phyloP scores from a whole-genome alignment of 116 monocot genomes.

The Posidonia oceanica region DNA sequence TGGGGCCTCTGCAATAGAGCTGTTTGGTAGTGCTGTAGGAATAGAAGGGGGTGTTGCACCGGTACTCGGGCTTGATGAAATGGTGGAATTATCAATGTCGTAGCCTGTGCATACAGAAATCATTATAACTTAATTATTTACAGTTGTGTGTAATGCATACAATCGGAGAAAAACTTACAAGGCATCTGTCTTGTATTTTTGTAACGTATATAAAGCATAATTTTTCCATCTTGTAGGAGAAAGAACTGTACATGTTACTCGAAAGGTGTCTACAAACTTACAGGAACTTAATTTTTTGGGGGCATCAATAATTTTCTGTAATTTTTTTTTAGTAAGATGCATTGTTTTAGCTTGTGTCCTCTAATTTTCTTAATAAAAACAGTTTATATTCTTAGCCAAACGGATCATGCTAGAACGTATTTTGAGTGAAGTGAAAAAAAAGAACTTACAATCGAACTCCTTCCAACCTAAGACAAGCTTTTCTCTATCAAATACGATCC shows the following conservation, averaged over 20 bases:
- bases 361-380: not conserved
- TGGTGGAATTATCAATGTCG: not conserved
- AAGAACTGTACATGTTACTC: no score
- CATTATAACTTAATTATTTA: not conserved
- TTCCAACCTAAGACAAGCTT: conserved; percentile 6
- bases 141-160: no score
- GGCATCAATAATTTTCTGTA: no score
- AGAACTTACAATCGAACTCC: not conserved
- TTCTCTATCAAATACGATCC: not conserved
- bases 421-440: not conserved
- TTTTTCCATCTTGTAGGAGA: no score
- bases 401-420: no score
- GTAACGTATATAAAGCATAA: no score
- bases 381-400: not conserved
- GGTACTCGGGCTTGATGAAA: not conserved
- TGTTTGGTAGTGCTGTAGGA: no score
- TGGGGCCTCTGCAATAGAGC: no score
- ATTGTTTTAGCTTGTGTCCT: no score
- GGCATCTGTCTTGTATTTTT: not conserved
- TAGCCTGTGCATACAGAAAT: not conserved
- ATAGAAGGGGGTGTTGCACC: not conserved
- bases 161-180: not conserved
- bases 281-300: no score
- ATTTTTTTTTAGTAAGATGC: no score
- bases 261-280: no score